phyloP scores from a whole-genome alignment of 2,329 filamentous ascomycete species.

The Aschersonia sp. region DNA sequence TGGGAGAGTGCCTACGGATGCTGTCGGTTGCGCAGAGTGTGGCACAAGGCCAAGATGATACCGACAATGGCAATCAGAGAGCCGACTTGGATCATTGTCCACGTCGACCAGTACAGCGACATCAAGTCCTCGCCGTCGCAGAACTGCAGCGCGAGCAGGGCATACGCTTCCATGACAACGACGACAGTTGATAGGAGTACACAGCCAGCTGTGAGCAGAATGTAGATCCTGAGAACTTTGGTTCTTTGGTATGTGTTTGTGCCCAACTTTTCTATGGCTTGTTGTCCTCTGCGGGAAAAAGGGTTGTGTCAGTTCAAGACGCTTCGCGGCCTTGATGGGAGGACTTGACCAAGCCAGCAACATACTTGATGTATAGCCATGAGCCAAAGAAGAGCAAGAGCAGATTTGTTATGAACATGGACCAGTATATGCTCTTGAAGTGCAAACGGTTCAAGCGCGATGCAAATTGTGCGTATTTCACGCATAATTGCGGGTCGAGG shows the following conservation, averaged over 20 bases:
- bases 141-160: slow-evolving; percentile 38
- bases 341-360: background rate
- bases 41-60: slow-evolving; percentile 37
- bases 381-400: slow-evolving; percentile 29
- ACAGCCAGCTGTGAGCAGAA: slow-evolving; percentile 28
- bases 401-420: slow-evolving; percentile 27
- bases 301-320: too few relatives aligned
- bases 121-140: slow-evolving; percentile 47
- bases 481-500: slow-evolving; percentile 17
- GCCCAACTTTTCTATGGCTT: slow-evolving; percentile 20
- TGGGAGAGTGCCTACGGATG: slow-evolving; percentile 29
- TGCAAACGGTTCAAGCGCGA: slow-evolving; percentile 23
- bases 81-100: slow-evolving; percentile 44
- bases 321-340: background rate
- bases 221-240: slow-evolving; percentile 24
- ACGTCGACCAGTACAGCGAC: slow-evolving; percentile 45
- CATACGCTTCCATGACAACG: slow-evolving; percentile 39
- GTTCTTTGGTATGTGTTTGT: slow-evolving; percentile 16
- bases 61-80: slow-evolving; percentile 43
- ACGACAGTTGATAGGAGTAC: slow-evolving; percentile 27
- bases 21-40: slow-evolving; percentile 31
- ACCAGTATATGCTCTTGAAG: slow-evolving; percentile 32
- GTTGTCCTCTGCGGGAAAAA: slow-evolving; percentile 14
- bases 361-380: slow-evolving; percentile 24
- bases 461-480: slow-evolving; percentile 28